Base-by-base conservation (phyloP, 495 filamentous ascomycete species). In the Aspergillus affinis region DNA sequence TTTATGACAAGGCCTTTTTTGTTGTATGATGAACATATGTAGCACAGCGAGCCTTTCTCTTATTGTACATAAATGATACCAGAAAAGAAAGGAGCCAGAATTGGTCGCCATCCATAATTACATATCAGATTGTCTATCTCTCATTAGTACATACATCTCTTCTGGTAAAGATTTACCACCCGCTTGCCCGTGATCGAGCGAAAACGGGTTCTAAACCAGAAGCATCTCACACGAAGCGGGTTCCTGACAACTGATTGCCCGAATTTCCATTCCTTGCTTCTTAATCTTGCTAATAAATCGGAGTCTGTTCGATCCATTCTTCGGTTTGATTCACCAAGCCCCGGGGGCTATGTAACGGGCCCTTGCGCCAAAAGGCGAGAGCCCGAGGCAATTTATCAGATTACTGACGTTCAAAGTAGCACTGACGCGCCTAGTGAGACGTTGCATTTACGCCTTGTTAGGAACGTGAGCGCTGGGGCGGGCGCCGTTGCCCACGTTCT, bases 381-480 rank as follows among this genome's bases (percentile, higher is more conserved):
- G 36, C 36, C 13, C 13, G 3, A 10, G 13, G 36, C 4, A 13
- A 41, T 41, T 15, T 17, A 41, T 10, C 36, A 41, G 36, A 32
- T 6, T 21, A 44, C 44, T n/a, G 32, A 41, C 52, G 26, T 15
- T 32, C 18, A 41, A 41, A 2, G 13, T 41, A 41, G 36, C 36
- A 41, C 36, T 6, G 9, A 44, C 45, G 9, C 9, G 18, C 45
- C n/a, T 19, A 48, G n/a, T 21, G 19, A 21, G 15, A 36, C 1
- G 54, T 47, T 17, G 9, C 6, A 18, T 59, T 48, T 66, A 69
- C 36, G 59, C 73, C 74, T 76, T 75, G 58, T 66, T 67, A 64
- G 72, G 50, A 46, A 80, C 54, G 56, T 77, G 68, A 54, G 76
- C 77, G 63, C 68, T 78, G 62, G 77, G 77, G 26, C 78, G 62